Evolutionary conservation across 225 moss, liverwort and hornwort species (phyloP).

Genomic region (Polytrichum formosum): DNA sequence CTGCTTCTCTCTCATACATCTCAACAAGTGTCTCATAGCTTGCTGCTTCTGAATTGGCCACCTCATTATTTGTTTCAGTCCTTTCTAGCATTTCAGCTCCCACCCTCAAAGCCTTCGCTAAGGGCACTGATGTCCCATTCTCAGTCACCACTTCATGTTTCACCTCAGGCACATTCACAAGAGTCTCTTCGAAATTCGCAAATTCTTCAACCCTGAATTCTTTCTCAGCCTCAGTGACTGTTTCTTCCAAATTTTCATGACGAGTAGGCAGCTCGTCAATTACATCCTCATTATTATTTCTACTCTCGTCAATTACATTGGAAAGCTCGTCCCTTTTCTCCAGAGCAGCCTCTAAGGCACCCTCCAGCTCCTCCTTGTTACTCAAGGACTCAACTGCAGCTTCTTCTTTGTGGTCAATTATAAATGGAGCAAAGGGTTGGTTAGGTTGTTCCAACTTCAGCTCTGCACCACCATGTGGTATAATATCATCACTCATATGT

Average conservation of each 20-base stretch:
- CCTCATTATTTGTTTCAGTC: slow-evolving; percentile 2
- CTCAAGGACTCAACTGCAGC: slow-evolving; percentile 9
- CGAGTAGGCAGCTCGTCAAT: background rate
- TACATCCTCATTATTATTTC: background rate
- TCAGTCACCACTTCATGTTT: background rate
- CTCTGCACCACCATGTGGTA: background rate
- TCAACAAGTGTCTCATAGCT: slow-evolving; percentile 7
- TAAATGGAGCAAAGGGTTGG: slow-evolving; percentile 9
- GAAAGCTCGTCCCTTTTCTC: background rate
- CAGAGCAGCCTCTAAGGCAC: slow-evolving; percentile 6
- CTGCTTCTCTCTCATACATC: slow-evolving; percentile 7
- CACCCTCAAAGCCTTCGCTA: slow-evolving; percentile 7
- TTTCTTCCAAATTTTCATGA: background rate
- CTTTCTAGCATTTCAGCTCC: slow-evolving; percentile 3
- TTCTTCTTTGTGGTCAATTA: slow-evolving; percentile 4
- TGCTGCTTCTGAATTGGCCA: background rate
- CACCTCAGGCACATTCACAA: slow-evolving; percentile 3
- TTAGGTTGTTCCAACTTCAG: background rate
- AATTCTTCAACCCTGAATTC: background rate
- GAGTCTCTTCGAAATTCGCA: slow-evolving; percentile 2
- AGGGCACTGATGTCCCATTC: slow-evolving; percentile 1
- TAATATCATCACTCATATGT: slow-evolving; percentile 1
- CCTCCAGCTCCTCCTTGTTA: slow-evolving; percentile 10
- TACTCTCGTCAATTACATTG: slow-evolving; percentile 1
- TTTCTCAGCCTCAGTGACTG: background rate